Base-by-base conservation (phyloP, 2,329 filamentous ascomycete species). In the Penicillium brevicompactum region DNA sequence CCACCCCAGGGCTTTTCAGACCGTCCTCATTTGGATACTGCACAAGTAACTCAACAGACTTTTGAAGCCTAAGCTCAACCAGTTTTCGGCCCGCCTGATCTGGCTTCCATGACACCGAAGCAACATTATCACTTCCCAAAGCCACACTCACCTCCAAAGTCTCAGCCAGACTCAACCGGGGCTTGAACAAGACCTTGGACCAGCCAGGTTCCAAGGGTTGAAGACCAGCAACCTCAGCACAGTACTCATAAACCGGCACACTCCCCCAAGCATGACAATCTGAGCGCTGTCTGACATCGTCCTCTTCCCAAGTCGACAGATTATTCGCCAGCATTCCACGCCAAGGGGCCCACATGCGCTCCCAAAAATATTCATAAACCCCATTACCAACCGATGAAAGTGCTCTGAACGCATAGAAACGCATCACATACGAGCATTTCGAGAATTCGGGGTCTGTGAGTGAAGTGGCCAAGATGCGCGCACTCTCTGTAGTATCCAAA, bases 251-350 rank as follows among this genome's bases (percentile, higher is more conserved):
- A 4, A 78, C 63, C 0, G 75, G 75, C 14, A 76, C 73, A 52
- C 73, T 74, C 1, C 75, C 73, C 76, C 74, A 78, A 2, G 76
- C 75, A 64, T 78, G 76, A 47, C 76, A 78, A 58, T 78, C 76
- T 1, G 74, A 77, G 4, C 76, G 68, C 55, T 76, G 74, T 2
- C 71, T 62, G 5, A 78, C 75, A 52, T 74, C 70, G 47, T 78
- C 75, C 50, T 78, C 76, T 42, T 73, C 71, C 75, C 75, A 78
- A 3, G 75, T 78, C 0, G 74, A 67, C 9, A 78, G 50, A 48
- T 75, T 73, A 51, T 72, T 67, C 1, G 62, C 62, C 3, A 78
- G 57, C 71, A 75, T 75, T 10, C 53, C 44, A n/a, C 72, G 62
- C 69, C 73, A 78, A 0, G 76, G 75, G n/a, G 63, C 55, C 66